phyloP scores from a whole-genome alignment of 257 asterid species.

The Knoxia roxburghii region DNA sequence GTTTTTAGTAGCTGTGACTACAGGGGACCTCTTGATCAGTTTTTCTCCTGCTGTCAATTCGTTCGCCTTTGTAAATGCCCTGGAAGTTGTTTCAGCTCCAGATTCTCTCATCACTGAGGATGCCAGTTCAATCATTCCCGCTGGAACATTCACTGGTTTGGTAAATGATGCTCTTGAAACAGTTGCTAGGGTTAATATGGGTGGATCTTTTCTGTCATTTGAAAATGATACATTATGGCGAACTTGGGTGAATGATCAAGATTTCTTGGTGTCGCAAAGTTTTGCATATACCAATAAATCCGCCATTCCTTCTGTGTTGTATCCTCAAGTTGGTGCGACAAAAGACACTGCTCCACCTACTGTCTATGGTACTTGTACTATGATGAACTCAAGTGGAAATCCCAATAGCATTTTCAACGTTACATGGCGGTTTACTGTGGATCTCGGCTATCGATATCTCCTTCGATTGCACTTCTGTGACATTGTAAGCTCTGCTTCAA shows the following conservation, averaged over 20 bases:
- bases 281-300: slow-evolving; percentile 23
- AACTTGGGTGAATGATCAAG: slow-evolving; percentile 52
- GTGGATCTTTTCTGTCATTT: slow-evolving; percentile 49
- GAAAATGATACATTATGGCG: slow-evolving; percentile 64
- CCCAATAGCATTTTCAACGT: slow-evolving; percentile 51
- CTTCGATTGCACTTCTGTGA: slow-evolving; percentile 78
- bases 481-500: slow-evolving; percentile 47
- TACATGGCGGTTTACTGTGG: slow-evolving; percentile 62
- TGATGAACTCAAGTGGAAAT: slow-evolving; percentile 38
- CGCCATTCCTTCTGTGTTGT: slow-evolving; percentile 39
- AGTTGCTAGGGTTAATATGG: slow-evolving; percentile 72
- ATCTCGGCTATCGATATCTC: slow-evolving; percentile 52
- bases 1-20: slow-evolving; percentile 38
- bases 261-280: slow-evolving; percentile 26
- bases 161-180: slow-evolving; percentile 50
- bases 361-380: slow-evolving; percentile 70
- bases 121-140: slow-evolving; percentile 39
- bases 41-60: slow-evolving; percentile 49
- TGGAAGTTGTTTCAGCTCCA: slow-evolving; percentile 69
- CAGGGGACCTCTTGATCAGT: slow-evolving; percentile 41
- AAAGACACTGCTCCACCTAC: slow-evolving; percentile 53
- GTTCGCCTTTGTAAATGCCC: slow-evolving; percentile 56
- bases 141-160: slow-evolving; percentile 42
- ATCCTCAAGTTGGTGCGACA: slow-evolving; percentile 52
- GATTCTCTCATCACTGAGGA: slow-evolving; percentile 48